These are phyloP conservation scores for Urtica urens DNA, from an alignment of 306 rosid species.

Conservation along the genomic window DNA sequence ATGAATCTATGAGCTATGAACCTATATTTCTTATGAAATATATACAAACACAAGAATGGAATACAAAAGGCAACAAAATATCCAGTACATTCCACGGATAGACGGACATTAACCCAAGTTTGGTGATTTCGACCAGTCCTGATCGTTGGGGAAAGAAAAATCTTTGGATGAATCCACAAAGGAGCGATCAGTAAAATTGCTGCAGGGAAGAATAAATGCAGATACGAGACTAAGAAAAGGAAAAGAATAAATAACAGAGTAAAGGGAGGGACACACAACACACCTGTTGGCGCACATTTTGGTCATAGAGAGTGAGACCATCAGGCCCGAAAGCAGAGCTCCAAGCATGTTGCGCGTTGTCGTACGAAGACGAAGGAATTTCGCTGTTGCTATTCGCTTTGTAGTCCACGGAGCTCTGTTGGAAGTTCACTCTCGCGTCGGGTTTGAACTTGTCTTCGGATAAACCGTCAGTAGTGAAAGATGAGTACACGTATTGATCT, in stretches of 20 bases:
- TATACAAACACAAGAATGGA: constrained; percentile 22
- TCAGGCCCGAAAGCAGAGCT: constrained; percentile 37
- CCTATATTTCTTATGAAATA: constrained; percentile 33
- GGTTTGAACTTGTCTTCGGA: constrained; percentile 25
- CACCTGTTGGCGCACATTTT: constrained; percentile 43
- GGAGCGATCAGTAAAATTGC: constrained; percentile 25
- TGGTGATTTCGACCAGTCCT: constrained; percentile 1
- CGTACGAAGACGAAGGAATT: constrained; percentile 38
- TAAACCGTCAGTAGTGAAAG: constrained; percentile 12
- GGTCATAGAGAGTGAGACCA: constrained; percentile 46
- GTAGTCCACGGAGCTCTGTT: constrained; percentile 32
- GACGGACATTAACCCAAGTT: neutral
- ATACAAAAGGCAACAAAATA: constrained; percentile 10
- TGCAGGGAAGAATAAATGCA: constrained; percentile 18
- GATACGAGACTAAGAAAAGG: no score
- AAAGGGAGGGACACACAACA: neutral
- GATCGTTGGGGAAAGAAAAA: no score
- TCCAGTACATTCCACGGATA: constrained; percentile 2
- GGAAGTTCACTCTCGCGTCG: constrained; percentile 21
- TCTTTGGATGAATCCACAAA: neutral
- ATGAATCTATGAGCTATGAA: constrained; percentile 17
- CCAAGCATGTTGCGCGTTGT: constrained; percentile 46
- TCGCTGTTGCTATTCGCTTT: constrained; percentile 38
- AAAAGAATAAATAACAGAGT: neutral
- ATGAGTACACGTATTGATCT: constrained; percentile 35